Conservation (phyloP, 441 rosid species). For the Eutrema salsugineum region DNA sequence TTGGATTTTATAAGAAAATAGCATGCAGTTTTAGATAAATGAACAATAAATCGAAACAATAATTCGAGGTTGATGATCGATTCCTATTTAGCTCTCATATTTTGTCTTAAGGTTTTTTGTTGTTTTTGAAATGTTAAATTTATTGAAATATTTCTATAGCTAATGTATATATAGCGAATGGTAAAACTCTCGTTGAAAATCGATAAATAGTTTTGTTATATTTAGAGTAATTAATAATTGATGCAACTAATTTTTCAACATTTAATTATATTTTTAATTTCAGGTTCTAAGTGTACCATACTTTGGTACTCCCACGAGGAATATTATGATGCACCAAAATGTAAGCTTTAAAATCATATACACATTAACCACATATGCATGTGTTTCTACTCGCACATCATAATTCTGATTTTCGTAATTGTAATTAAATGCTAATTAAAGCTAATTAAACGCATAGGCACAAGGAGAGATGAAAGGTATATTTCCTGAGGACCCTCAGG, state of each 20-base stretch:
- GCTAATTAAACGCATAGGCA: constrained; percentile 36
- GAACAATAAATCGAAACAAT: not conserved
- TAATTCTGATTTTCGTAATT: not conserved
- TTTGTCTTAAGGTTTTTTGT: not conserved
- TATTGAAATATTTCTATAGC: too few relatives aligned
- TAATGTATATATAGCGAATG: too few relatives aligned
- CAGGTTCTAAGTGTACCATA: constrained; percentile 92
- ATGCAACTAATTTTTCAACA: not conserved
- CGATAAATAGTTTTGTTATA: not conserved
- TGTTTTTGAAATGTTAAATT: too few relatives aligned
- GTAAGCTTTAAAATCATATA: constrained; percentile 10
- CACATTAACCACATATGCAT: not conserved
- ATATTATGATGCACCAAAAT: constrained; percentile 48
- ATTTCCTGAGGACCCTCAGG: constrained; percentile 94
- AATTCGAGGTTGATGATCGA: not conserved
- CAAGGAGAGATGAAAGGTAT: constrained; percentile 64
- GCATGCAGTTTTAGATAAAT: not conserved
- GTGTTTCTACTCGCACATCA: not conserved
- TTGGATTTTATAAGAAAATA: not conserved
- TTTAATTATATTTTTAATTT: not conserved
- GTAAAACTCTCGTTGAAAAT: not conserved
- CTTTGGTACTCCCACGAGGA: constrained; percentile 63
- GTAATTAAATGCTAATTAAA: not conserved
- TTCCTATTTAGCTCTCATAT: not conserved
- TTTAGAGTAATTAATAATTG: not conserved